phyloP scores from a whole-genome alignment of 176 grass and related monocot species.

The Poa annua region DNA sequence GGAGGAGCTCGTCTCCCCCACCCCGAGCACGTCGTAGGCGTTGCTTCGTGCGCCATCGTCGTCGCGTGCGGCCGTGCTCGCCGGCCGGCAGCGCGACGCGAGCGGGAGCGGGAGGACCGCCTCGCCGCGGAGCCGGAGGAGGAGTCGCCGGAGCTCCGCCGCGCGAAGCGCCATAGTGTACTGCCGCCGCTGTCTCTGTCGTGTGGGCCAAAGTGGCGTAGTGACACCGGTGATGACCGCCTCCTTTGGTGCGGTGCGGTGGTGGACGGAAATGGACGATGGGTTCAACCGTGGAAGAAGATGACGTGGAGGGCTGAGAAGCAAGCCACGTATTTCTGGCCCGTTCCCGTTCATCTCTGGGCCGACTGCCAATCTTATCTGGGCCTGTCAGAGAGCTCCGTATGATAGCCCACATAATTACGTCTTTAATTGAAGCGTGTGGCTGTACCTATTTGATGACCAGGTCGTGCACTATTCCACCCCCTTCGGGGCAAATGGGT shows the following conservation, averaged over 20 bases:
- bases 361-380: too few relatives aligned
- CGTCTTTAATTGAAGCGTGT: too few relatives aligned
- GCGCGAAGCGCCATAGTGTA: constrained; percentile 57
- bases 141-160: constrained; percentile 45
- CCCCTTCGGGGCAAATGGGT: too few relatives aligned
- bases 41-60: constrained; percentile 56
- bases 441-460: too few relatives aligned
- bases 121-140: constrained; percentile 38
- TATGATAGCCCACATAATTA: too few relatives aligned
- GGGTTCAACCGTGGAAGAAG: not conserved
- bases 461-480: too few relatives aligned
- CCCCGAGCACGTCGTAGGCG: constrained; percentile 93
- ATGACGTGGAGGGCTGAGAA: constrained; percentile 18
- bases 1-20: constrained; percentile 67
- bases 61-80: constrained; percentile 32
- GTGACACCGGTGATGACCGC: constrained; percentile 25
- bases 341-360: not conserved
- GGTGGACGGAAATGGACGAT: not conserved
- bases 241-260: not conserved
- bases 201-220: constrained; percentile 28
- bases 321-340: not conserved
- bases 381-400: too few relatives aligned
- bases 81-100: constrained; percentile 29
- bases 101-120: constrained; percentile 25
- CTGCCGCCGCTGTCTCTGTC: not conserved